Conservation (phyloP, 805 yeast species). For the Metschnikowia proteae region DNA sequence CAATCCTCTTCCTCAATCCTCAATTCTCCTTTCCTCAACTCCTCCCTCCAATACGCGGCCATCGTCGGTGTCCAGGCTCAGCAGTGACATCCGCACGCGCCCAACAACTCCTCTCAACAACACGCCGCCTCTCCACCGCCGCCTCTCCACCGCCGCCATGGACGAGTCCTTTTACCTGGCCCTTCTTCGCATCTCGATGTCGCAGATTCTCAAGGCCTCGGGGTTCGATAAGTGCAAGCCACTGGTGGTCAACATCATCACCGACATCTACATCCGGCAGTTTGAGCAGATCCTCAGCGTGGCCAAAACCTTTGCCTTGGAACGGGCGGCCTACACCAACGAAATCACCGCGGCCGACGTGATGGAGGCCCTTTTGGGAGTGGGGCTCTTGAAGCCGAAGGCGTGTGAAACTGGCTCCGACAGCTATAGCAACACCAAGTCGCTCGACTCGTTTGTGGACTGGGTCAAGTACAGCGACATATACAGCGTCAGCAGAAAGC, state of each 20-base stretch:
- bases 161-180: slow-evolving; percentile 40
- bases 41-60: too few species aligned
- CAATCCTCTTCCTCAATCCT: too few species aligned
- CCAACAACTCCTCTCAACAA: background rate
- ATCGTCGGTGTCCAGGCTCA: too few species aligned
- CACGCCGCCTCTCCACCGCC: background rate
- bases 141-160: slow-evolving; percentile 19
- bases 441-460: slow-evolving; percentile 34
- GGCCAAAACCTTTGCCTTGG: slow-evolving; percentile 47
- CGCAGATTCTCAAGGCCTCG: slow-evolving; percentile 64
- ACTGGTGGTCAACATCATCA: slow-evolving; percentile 64
- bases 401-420: slow-evolving; percentile 43
- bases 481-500: slow-evolving; percentile 19
- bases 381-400: slow-evolving; percentile 58
- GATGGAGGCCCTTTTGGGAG: slow-evolving; percentile 61
- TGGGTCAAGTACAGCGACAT: slow-evolving; percentile 34
- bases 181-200: slow-evolving; percentile 36
- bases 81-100: too few species aligned
- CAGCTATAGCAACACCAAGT: slow-evolving; percentile 32
- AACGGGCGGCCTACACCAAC: slow-evolving; percentile 31
- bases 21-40: too few species aligned
- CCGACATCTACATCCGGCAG: slow-evolving; percentile 70
- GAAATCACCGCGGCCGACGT: slow-evolving; percentile 61
- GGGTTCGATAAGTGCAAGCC: slow-evolving; percentile 84
- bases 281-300: slow-evolving; percentile 51